These are phyloP conservation scores for Guillardia theta DNA, from an alignment of 78 protist species.

Conservation along the genomic window DNA sequence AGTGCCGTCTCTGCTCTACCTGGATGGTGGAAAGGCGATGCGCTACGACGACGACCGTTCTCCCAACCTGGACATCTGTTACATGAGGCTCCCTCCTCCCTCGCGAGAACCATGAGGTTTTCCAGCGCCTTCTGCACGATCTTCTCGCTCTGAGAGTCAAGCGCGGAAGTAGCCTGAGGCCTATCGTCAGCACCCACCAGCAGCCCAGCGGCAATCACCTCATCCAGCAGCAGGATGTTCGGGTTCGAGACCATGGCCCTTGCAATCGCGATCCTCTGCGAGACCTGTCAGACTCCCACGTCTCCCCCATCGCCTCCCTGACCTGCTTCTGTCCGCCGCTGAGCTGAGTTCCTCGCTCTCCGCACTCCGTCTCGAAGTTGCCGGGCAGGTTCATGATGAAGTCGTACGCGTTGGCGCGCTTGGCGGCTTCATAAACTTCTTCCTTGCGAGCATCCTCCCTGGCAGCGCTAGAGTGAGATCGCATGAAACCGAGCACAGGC, in stretches of 20 bases:
- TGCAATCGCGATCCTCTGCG: slow-evolving; percentile 93
- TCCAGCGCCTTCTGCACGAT: slow-evolving; percentile 42
- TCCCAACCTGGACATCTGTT: no score
- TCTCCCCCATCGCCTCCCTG: no score
- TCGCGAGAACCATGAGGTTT: background rate
- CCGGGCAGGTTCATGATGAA: slow-evolving; percentile 36
- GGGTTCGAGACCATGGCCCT: slow-evolving; percentile 93
- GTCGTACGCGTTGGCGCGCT: slow-evolving; percentile 81
- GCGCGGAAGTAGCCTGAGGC: slow-evolving; percentile 68
- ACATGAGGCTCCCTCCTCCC: no score
- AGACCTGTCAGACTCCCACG: no score
- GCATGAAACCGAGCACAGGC: background rate
- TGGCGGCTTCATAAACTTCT: slow-evolving; percentile 73
- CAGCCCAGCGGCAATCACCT: slow-evolving; percentile 81
- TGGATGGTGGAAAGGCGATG: slow-evolving; percentile 73
- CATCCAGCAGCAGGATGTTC: slow-evolving; percentile 90
- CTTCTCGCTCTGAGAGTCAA: slow-evolving; percentile 79
- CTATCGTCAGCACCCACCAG: slow-evolving; percentile 83
- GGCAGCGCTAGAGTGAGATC: no score
- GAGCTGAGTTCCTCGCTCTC: background rate
- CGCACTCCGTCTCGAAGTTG: background rate
- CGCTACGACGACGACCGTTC: slow-evolving; percentile 79
- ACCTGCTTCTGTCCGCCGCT: slow-evolving; percentile 46
- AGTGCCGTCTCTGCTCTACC: no score
- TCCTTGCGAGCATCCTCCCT: background rate